phyloP scores from a whole-genome alignment of 1,284 basidiomycete genomes.

The Schizophyllum commune region DNA sequence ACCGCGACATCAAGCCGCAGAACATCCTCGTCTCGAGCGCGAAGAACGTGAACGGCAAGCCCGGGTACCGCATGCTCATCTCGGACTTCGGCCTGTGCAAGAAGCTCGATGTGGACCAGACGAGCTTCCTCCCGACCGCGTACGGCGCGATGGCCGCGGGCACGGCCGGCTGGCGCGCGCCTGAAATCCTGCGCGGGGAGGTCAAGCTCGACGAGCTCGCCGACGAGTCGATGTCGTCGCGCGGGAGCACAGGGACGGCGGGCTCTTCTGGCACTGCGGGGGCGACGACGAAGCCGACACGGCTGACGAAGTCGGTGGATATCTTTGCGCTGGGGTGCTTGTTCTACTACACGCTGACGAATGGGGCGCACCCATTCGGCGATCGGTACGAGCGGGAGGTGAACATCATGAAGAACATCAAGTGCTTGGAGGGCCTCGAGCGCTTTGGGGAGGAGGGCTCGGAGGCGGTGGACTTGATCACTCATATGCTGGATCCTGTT shows the following conservation, averaged over 20 bases:
- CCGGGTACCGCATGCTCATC: slow-evolving; percentile 81
- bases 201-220: slow-evolving; percentile 77
- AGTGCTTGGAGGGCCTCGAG: slow-evolving; percentile 62
- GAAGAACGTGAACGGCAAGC: slow-evolving; percentile 26
- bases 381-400: slow-evolving; percentile 86
- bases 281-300: slow-evolving; percentile 38
- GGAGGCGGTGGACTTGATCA: slow-evolving; percentile 78
- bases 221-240: slow-evolving; percentile 58
- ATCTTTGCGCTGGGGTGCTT: slow-evolving; percentile 91
- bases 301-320: slow-evolving; percentile 89
- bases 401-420: slow-evolving; percentile 82
- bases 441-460: slow-evolving; percentile 86
- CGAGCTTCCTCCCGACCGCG: slow-evolving; percentile 79
- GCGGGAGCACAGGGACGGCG: slow-evolving; percentile 47
- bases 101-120: slow-evolving; percentile 88
- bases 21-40: slow-evolving; percentile 85
- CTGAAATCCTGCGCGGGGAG: slow-evolving; percentile 86
- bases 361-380: slow-evolving; percentile 86
- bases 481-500: slow-evolving; percentile 68
- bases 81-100: slow-evolving; percentile 95
- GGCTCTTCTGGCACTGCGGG: slow-evolving; percentile 27
- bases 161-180: slow-evolving; percentile 91
- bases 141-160: slow-evolving; percentile 83
- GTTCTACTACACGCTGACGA: slow-evolving; percentile 87
- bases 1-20: slow-evolving; percentile 98